Evolutionary conservation across 805 yeast genomes (phyloP).

Genomic region (Peterozyma toletana): DNA sequence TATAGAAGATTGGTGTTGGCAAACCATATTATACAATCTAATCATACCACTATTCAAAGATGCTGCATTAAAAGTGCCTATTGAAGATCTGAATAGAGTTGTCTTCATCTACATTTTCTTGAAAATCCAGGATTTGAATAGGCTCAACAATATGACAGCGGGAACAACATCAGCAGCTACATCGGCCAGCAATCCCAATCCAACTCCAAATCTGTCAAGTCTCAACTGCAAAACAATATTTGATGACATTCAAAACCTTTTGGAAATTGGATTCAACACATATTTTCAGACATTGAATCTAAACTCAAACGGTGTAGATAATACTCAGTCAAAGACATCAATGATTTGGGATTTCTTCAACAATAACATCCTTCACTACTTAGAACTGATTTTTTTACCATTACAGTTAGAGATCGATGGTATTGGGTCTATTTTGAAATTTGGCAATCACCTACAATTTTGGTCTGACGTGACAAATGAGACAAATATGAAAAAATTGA

Average conservation of each 20-base stretch:
- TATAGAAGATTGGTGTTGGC: slow-evolving; percentile 43
- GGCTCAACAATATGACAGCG: not conserved
- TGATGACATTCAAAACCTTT: slow-evolving; percentile 36
- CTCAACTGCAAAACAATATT: slow-evolving; percentile 27
- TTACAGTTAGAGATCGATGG: slow-evolving; percentile 38
- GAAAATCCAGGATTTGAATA: slow-evolving; percentile 9
- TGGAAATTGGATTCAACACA: slow-evolving; percentile 31
- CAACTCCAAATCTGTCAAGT: not conserved
- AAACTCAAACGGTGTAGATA: slow-evolving; percentile 19
- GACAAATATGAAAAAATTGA: not conserved
- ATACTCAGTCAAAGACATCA: slow-evolving; percentile 23
- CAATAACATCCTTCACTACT: slow-evolving; percentile 45
- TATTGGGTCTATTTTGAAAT: slow-evolving; percentile 17
- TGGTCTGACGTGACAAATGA: slow-evolving; percentile 4
- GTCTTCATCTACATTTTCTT: slow-evolving; percentile 27
- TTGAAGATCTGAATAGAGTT: slow-evolving; percentile 49
- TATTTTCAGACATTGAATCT: slow-evolving; percentile 16
- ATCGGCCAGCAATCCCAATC: not conserved
- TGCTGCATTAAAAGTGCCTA: slow-evolving; percentile 40
- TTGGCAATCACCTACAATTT: slow-evolving; percentile 5
- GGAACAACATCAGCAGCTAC: not conserved
- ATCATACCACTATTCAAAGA: slow-evolving; percentile 41
- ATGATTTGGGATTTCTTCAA: slow-evolving; percentile 53
- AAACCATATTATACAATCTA: slow-evolving; percentile 28
- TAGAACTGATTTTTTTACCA: slow-evolving; percentile 58